These are phyloP conservation scores for Neurospora sp. DNA, from an alignment of 495 filamentous ascomycete genomes.

Conservation along the genomic window DNA sequence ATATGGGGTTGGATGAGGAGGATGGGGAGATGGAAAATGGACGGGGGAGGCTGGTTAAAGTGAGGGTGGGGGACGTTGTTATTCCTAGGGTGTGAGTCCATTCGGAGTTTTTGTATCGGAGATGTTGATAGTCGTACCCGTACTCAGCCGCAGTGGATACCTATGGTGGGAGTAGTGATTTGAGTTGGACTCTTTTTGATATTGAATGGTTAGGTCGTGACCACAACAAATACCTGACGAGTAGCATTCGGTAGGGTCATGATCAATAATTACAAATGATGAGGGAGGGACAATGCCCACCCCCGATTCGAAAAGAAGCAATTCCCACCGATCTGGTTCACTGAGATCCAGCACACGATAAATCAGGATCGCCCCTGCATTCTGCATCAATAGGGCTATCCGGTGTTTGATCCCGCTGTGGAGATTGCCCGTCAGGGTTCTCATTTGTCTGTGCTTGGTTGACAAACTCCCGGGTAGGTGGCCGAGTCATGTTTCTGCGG, in stretches of 20 bases:
- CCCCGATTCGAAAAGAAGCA: not conserved
- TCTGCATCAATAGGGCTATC: not conserved
- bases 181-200: too few relatives aligned
- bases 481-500: too few relatives aligned
- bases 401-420: not conserved
- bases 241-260: too few relatives aligned
- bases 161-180: too few relatives aligned
- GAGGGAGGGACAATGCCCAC: too few relatives aligned
- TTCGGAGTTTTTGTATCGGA: too few relatives aligned
- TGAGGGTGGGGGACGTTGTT: conserved; percentile 48
- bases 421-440: not conserved
- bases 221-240: too few relatives aligned
- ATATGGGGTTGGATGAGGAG: conserved; percentile 45
- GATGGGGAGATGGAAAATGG: too few relatives aligned
- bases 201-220: too few relatives aligned
- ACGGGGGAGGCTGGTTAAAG: not conserved
- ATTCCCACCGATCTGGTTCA: not conserved
- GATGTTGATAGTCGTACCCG: too few relatives aligned
- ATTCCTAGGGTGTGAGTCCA: not conserved
- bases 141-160: too few relatives aligned
- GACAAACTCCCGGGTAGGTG: not conserved
- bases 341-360: not conserved
- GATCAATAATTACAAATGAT: too few relatives aligned
- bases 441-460: not conserved
- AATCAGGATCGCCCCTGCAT: not conserved